Evolutionary conservation across 163 green algal species (phyloP).

Genomic region (Trebouxia gelatinosa): DNA sequence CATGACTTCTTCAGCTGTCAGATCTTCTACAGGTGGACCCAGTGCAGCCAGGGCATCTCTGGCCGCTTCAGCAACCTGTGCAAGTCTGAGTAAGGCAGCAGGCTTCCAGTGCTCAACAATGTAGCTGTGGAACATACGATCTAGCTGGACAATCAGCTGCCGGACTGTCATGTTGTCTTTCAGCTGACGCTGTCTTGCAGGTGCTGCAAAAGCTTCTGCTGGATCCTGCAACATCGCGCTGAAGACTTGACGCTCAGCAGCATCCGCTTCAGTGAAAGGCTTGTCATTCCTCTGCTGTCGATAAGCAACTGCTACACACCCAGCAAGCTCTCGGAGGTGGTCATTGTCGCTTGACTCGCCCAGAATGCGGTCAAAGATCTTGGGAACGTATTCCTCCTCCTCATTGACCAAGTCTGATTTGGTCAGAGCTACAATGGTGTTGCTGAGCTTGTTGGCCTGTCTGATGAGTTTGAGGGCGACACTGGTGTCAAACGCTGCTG

Average conservation of each 20-base stretch:
- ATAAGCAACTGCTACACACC: neutral
- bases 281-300: neutral
- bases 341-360: neutral
- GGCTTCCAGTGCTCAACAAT: neutral
- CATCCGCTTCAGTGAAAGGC: neutral
- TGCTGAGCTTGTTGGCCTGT: neutral
- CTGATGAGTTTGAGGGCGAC: neutral
- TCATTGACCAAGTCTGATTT: constrained; percentile 1
- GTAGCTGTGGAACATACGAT: constrained; percentile 2
- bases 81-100: too few relatives aligned
- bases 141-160: constrained; percentile 7
- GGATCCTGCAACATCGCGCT: neutral
- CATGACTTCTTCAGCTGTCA: too few relatives aligned
- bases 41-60: too few relatives aligned
- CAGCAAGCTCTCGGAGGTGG: neutral
- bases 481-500: neutral
- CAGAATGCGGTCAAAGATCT: neutral
- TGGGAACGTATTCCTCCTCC: neutral
- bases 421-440: constrained; percentile 24
- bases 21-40: too few relatives aligned
- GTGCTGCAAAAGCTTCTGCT: neutral
- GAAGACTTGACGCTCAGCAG: neutral
- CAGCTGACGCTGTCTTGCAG: neutral
- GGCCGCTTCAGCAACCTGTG: too few relatives aligned
- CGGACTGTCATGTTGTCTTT: neutral